Base-by-base conservation (phyloP, 2,329 filamentous ascomycete species). In the Lachnellula hyalina region DNA sequence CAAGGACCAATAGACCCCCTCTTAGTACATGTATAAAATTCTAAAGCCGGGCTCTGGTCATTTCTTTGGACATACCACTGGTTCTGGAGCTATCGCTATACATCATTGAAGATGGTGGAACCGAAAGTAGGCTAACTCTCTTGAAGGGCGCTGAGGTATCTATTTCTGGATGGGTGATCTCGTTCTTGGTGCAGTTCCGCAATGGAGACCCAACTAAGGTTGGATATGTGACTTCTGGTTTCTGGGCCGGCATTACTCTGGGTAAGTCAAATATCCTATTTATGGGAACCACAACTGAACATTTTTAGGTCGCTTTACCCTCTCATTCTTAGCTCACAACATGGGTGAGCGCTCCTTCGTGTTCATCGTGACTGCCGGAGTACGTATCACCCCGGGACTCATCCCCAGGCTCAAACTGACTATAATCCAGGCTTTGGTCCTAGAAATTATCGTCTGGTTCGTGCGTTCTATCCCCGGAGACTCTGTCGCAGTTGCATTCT, bases 151-250 rank as follows among this genome's bases (percentile, higher is more conserved):
- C 86, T 45, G 89, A 93, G 71, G 89, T 94, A 15, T 84, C 84
- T 19, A 88, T 91, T 59, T 89, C 86, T 0, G 89, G 89, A 47
- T 94, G 89, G 90, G 84, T 92, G 47, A 90, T 92, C 58, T 90
- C 86, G 1, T 94, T 91, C 73, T 74, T 94, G 41, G 89, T 93
- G 69, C 79, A 80, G 51, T 81, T 84, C 58, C 84, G 89, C 44
- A 74, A 82, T 52, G 88, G 87, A n/a, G 78, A 86, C 62, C 87
- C 87, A 6, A 76, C 79, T 0, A 77, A 79, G 12, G 87, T 93
- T 17, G 89, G 90, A 21, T 92, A 92, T 68, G 87, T 93, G 17
- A 89, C 86, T 2, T 77, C 87, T 1, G 79, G 83, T 8, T 84
- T 84, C 69, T 81, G 84, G 84, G 83, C 73, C 2, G 87, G 88